These are phyloP conservation scores for Sporothrix protearum DNA, from an alignment of 2,329 filamentous ascomycete species.

Conservation along the genomic window DNA sequence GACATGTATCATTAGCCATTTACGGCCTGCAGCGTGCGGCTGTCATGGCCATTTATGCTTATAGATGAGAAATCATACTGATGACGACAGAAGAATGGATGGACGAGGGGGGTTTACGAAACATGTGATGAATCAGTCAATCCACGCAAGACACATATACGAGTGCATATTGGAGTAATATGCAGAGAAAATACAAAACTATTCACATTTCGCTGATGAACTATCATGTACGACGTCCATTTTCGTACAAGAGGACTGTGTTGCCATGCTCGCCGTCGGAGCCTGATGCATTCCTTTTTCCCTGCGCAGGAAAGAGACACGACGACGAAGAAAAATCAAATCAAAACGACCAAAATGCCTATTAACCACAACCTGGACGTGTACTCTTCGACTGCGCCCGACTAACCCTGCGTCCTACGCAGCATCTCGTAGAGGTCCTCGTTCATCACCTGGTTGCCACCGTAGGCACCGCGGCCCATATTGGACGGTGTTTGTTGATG, in stretches of 20 bases:
- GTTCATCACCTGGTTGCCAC: not conserved
- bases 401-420: conserved; percentile 16
- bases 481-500: conserved; percentile 33
- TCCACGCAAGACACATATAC: not conserved
- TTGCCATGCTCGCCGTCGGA: not conserved
- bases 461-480: conserved; percentile 9
- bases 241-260: not conserved
- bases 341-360: not conserved
- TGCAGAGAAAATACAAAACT: not conserved
- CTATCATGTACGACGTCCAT: no score
- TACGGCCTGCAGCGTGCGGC: not conserved
- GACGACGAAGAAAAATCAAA: not conserved
- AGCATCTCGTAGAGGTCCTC: conserved; percentile 21
- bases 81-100: not conserved
- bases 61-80: conserved; percentile 4
- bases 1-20: conserved; percentile 3
- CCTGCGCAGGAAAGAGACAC: not conserved
- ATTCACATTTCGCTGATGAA: not conserved
- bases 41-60: not conserved
- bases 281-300: not conserved
- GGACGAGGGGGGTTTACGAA: no score
- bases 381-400: not conserved
- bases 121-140: no score
- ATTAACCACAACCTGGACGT: not conserved
- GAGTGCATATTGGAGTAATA: not conserved